These are phyloP conservation scores for Echeveria elegans DNA, from an alignment of 164 flowering plant genomes.

Conservation along the genomic window DNA sequence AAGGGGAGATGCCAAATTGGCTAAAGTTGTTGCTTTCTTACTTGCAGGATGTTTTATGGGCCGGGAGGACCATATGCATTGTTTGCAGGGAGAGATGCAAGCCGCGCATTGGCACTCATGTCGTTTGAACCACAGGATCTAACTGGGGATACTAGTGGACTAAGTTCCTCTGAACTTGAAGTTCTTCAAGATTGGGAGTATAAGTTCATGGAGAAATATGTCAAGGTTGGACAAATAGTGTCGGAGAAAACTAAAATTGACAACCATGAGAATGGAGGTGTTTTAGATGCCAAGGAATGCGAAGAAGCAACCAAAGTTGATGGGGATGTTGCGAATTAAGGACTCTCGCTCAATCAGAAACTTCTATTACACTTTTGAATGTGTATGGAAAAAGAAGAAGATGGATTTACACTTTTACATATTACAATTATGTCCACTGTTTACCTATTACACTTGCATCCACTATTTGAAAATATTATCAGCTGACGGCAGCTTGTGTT, in stretches of 20 bases:
- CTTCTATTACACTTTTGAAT: too few relatives aligned
- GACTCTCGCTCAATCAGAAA: too few relatives aligned
- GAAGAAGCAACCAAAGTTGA: neutral
- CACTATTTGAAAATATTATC: too few relatives aligned
- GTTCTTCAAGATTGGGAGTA: slow-evolving; percentile 70
- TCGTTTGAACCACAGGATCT: slow-evolving; percentile 62
- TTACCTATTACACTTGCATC: too few relatives aligned
- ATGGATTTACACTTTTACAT: too few relatives aligned
- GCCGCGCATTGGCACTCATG: slow-evolving; percentile 64
- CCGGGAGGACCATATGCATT: slow-evolving; percentile 70
- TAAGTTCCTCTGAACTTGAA: slow-evolving; percentile 18
- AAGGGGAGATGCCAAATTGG: neutral
- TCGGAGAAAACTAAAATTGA: neutral
- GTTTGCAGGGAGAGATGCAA: slow-evolving; percentile 76
- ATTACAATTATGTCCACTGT: too few relatives aligned
- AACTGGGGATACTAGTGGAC: slow-evolving; percentile 51
- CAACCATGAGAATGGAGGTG: neutral
- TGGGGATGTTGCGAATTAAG: neutral
- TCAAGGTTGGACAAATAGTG: slow-evolving; percentile 51
- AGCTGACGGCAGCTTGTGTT: too few relatives aligned
- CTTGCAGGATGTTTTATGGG: slow-evolving; percentile 69
- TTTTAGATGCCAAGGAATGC: neutral
- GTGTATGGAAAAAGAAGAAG: too few relatives aligned
- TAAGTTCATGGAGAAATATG: slow-evolving; percentile 68
- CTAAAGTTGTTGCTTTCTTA: neutral